Conservation (phyloP, 1,139 yeast species). For the Kodamaea alishanica region DNA sequence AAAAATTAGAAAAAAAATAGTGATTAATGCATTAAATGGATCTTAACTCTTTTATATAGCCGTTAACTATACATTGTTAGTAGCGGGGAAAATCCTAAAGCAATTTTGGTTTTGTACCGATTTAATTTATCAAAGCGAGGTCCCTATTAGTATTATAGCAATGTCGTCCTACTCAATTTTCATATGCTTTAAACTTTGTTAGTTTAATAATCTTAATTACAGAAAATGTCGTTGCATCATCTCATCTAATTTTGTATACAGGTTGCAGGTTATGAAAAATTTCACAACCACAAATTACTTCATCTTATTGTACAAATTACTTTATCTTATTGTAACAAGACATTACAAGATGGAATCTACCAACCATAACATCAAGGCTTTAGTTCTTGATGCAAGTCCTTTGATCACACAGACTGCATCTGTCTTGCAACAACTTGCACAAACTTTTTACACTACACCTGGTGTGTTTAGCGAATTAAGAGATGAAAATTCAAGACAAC, state of each 20-base stretch:
- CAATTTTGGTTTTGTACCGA: too few relatives aligned
- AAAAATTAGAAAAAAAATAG: too few relatives aligned
- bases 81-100: too few relatives aligned
- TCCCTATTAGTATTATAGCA: too few relatives aligned
- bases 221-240: background rate
- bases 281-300: background rate
- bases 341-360: constrained; percentile 1
- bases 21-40: too few relatives aligned
- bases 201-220: background rate
- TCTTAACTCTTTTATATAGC: too few relatives aligned
- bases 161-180: too few relatives aligned
- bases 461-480: constrained; percentile 83
- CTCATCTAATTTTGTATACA: too few relatives aligned
- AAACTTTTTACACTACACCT: constrained; percentile 78
- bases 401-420: constrained; percentile 82
- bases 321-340: background rate
- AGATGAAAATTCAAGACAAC: constrained; percentile 80
- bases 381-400: constrained; percentile 94
- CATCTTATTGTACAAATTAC: background rate
- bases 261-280: background rate
- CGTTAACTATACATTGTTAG: too few relatives aligned
- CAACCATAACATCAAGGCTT: constrained; percentile 36
- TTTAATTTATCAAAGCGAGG: too few relatives aligned
- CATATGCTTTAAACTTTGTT: background rate
- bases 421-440: constrained; percentile 65